phyloP scores from a whole-genome alignment of 345 rosid genomes.

The Populus ilicifolia region DNA sequence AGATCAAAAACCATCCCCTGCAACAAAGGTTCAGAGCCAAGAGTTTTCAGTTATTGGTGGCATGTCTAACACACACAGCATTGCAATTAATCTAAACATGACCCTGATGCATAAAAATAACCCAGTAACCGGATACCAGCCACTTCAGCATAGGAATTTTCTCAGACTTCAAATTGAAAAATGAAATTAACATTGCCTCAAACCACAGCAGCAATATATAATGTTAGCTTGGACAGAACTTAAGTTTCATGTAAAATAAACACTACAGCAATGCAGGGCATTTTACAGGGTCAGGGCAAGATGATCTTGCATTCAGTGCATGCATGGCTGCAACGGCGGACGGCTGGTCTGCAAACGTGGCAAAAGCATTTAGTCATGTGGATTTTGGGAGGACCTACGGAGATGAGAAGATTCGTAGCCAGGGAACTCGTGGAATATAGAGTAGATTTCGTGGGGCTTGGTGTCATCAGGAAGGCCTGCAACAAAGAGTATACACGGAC shows the following conservation, averaged over 20 bases:
- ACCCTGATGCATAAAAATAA: neutral
- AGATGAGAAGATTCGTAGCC: conserved; percentile 89
- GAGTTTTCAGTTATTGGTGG: neutral
- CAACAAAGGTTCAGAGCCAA: conserved; percentile 23
- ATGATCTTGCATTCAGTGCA: conserved; percentile 59
- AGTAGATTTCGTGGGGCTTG: conserved; percentile 81
- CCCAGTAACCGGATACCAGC: neutral
- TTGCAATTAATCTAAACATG: neutral
- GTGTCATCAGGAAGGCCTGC: conserved; percentile 92
- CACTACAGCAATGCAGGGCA: neutral
- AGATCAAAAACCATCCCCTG: conserved; percentile 93
- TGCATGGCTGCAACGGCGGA: conserved; percentile 75
- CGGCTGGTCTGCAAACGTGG: conserved; percentile 66
- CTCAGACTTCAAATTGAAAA: neutral
- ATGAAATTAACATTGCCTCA: neutral
- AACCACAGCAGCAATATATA: neutral
- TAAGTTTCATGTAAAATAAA: neutral
- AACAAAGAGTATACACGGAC: conserved; percentile 78
- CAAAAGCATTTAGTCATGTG: conserved; percentile 51
- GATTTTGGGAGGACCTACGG: conserved; percentile 45
- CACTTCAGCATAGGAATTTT: neutral
- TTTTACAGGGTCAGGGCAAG: neutral
- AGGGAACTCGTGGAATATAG: conserved; percentile 79
- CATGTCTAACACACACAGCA: neutral
- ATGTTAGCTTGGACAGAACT: neutral